These are phyloP conservation scores for Suillus clintonianus DNA, from an alignment of 768 basidiomycete genomes.

Conservation along the genomic window DNA sequence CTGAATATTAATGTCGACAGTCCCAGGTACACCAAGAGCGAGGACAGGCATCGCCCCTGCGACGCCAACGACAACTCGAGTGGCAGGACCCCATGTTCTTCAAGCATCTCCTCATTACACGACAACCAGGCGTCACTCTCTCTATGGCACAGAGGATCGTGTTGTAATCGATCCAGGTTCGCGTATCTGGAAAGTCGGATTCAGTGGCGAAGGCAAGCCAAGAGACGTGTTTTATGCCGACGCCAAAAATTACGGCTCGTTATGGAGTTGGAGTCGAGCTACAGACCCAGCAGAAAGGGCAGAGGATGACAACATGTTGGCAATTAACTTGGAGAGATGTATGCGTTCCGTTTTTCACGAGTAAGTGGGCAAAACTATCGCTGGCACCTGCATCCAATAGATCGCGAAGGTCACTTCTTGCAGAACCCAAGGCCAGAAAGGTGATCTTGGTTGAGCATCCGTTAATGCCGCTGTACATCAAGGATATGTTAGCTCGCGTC, in stretches of 20 bases:
- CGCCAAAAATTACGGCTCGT: constrained; percentile 38
- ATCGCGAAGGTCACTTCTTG: constrained; percentile 74
- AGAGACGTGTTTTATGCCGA: constrained; percentile 80
- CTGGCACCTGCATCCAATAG: constrained; percentile 13
- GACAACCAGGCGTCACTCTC: constrained; percentile 84
- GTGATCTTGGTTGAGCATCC: constrained; percentile 93
- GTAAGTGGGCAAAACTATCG: constrained; percentile 47
- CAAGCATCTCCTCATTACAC: constrained; percentile 83
- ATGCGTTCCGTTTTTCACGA: constrained; percentile 82
- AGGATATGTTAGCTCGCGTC: constrained; percentile 82
- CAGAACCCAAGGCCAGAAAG: constrained; percentile 94
- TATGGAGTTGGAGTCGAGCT: constrained; percentile 67
- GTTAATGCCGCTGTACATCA: constrained; percentile 80
- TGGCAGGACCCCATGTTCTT: constrained; percentile 47
- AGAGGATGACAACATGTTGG: constrained; percentile 76
- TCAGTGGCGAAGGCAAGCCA: constrained; percentile 93
- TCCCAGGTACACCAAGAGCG: constrained; percentile 35
- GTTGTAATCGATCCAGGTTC: constrained; percentile 95
- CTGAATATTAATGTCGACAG: constrained; percentile 30
- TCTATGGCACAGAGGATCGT: constrained; percentile 96
- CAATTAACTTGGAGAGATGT: constrained; percentile 64
- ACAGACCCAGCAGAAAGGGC: constrained; percentile 54
- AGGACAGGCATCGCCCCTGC: constrained; percentile 25
- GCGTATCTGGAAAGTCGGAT: constrained; percentile 94
- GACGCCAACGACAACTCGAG: constrained; percentile 60